Conservation (phyloP, 805 yeast genomes). For the Teunomyces tritomae region DNA sequence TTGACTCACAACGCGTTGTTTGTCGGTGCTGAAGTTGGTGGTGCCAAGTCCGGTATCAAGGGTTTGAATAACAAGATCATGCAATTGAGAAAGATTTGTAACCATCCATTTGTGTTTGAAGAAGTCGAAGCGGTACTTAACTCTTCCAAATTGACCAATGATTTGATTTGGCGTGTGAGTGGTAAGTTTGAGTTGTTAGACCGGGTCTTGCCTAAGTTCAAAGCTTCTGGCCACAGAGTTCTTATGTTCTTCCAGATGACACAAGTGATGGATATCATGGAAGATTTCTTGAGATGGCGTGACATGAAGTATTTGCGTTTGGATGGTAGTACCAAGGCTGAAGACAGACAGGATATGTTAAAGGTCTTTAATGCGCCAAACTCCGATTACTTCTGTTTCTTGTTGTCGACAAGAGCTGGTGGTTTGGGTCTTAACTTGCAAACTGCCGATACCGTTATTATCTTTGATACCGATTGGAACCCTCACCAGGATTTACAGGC, state of each 20-base stretch:
- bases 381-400: constrained; percentile 75
- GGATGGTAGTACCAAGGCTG: constrained; percentile 83
- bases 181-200: constrained; percentile 82
- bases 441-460: constrained; percentile 84
- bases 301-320: constrained; percentile 70
- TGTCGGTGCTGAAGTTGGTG: constrained; percentile 59
- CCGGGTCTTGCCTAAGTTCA: constrained; percentile 70
- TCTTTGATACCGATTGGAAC: constrained; percentile 88
- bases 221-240: constrained; percentile 72
- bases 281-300: constrained; percentile 68
- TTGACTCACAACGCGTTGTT: constrained; percentile 67
- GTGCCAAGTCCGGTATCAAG: constrained; percentile 63
- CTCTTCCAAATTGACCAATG: constrained; percentile 60
- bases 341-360: constrained; percentile 74
- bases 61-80: constrained; percentile 80
- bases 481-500: constrained; percentile 92
- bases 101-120: constrained; percentile 85
- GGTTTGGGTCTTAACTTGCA: constrained; percentile 84
- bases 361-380: constrained; percentile 71
- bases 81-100: constrained; percentile 83
- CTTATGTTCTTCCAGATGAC: constrained; percentile 87
- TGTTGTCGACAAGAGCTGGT: constrained; percentile 84
- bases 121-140: constrained; percentile 73
- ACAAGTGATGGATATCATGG: constrained; percentile 87
- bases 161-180: constrained; percentile 69